Evolutionary conservation across 2,329 filamentous ascomycete species (phyloP), one percentile per base, ranked within the genome.

Genomic region (Beauveria scarabaeidicola): DNA sequence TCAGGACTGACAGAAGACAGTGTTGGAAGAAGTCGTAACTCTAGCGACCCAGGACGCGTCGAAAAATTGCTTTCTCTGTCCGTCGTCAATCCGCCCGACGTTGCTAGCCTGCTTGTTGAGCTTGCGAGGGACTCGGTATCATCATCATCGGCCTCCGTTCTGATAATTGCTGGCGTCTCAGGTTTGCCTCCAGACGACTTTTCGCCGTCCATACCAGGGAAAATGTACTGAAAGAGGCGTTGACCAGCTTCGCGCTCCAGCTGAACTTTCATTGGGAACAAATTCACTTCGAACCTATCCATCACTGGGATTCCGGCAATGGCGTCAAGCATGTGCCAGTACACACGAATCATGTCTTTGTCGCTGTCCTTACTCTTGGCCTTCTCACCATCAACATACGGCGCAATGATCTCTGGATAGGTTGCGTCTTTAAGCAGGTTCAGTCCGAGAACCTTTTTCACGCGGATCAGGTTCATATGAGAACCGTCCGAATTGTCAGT

Each of bases 241-340:
- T 95, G 93, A 48, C 92, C 93, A 52, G 96, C 87, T 66, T 97
- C 92, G 40, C 87, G 88, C 73, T 99, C 94, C 40, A 99, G 79
- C 70, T 99, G 94, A 23, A 99, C 86, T 72, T 91, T 95, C 70
- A 99, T 83, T 0, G 94, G 95, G 71, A 95, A 92, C 21, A 99
- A 77, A 59, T 92, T 91, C 59, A 99, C 90, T 72, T 97, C 92
- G 68, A 99, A 99, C 67, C 95, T 89, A 66, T 97, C 93, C 79
- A 99, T 90, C 36, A 99, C 92, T 0, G 93, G 91, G 63, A 99
- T 99, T 52, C 94, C 94, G 41, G 93, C 94, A 71, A 99, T 97
- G 8, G 94, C 92, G 74, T 99, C 94, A 5, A 99, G 81, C 91
- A 97, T 97, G 70, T 97, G 87, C 91, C 95, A 99, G 70, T 96